Conservation (phyloP, 2,329 filamentous ascomycete genomes). For the Endoconidiophora laricicola region DNA sequence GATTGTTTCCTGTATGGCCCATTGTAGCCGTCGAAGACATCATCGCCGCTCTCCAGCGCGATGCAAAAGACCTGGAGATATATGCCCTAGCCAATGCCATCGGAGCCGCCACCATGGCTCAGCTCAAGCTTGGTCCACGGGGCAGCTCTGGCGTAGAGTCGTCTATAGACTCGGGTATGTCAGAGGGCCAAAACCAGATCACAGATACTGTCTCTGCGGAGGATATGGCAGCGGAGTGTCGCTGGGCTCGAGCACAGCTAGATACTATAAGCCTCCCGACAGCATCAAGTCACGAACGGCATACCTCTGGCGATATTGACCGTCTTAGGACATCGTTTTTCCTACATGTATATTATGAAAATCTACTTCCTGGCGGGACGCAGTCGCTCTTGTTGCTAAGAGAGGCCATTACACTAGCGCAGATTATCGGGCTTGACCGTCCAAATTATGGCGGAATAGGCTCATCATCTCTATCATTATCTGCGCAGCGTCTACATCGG, state of each 20-base stretch:
- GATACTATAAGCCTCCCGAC: slow-evolving; percentile 15
- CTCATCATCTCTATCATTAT: background rate
- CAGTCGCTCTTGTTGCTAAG: slow-evolving; percentile 31
- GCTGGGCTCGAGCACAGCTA: slow-evolving; percentile 15
- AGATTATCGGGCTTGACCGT: slow-evolving; percentile 31
- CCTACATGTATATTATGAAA: slow-evolving; percentile 35
- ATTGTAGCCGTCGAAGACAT: slow-evolving; percentile 29
- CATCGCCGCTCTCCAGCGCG: slow-evolving; percentile 22
- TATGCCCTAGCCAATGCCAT: slow-evolving; percentile 29
- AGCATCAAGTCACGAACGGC: background rate
- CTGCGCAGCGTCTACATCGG: slow-evolving; percentile 28
- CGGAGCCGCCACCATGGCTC: slow-evolving; percentile 30
- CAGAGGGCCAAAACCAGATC: background rate
- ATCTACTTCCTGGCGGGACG: slow-evolving; percentile 27
- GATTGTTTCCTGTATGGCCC: slow-evolving; percentile 35
- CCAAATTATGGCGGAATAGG: slow-evolving; percentile 10
- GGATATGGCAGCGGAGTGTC: slow-evolving; percentile 22
- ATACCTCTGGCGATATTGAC: slow-evolving; percentile 20
- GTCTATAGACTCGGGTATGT: too few relatives aligned
- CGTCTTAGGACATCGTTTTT: slow-evolving; percentile 32
- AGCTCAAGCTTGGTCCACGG: slow-evolving; percentile 24
- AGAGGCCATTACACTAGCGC: slow-evolving; percentile 34
- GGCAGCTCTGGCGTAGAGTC: slow-evolving; percentile 16
- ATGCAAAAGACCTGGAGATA: slow-evolving; percentile 20
- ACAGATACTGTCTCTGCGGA: slow-evolving; percentile 20